Conservation (phyloP, 148 eudicot species). For the Silene conica region DNA sequence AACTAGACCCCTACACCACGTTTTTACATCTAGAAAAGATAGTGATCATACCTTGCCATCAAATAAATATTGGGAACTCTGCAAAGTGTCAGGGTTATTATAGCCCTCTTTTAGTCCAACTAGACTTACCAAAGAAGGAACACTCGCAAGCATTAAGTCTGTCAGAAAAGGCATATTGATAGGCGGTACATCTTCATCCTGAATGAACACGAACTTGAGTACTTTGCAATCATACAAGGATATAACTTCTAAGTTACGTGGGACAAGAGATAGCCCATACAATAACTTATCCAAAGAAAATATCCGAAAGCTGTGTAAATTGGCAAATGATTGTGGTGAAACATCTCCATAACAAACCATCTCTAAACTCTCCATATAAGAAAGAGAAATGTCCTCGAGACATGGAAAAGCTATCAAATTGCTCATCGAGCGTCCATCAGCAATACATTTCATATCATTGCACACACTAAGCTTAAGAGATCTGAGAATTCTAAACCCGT, state of each 20-base stretch:
- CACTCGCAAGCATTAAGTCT: accelerated
- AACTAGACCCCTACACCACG: too few relatives aligned
- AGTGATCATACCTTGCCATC: too few relatives aligned
- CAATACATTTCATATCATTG: not conserved
- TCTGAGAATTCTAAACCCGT: not conserved
- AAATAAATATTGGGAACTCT: too few relatives aligned
- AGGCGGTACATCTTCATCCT: not conserved
- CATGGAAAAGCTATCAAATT: not conserved
- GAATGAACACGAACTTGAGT: not conserved
- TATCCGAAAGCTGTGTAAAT: not conserved
- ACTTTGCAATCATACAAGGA: not conserved
- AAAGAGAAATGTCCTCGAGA: not conserved
- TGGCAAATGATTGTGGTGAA: not conserved
- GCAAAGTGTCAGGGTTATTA: too few relatives aligned
- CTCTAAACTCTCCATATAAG: not conserved
- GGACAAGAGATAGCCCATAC: not conserved
- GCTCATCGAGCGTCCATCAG: not conserved
- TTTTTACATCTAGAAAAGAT: too few relatives aligned
- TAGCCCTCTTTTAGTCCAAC: not conserved
- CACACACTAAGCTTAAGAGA: not conserved
- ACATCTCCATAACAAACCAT: not conserved
- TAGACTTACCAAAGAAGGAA: not conserved
- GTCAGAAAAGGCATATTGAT: not conserved
- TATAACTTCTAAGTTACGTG: not conserved
- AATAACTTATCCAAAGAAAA: not conserved